Evolutionary conservation across 208 protist species (phyloP).

Genomic region (Hexamita inflata): DNA sequence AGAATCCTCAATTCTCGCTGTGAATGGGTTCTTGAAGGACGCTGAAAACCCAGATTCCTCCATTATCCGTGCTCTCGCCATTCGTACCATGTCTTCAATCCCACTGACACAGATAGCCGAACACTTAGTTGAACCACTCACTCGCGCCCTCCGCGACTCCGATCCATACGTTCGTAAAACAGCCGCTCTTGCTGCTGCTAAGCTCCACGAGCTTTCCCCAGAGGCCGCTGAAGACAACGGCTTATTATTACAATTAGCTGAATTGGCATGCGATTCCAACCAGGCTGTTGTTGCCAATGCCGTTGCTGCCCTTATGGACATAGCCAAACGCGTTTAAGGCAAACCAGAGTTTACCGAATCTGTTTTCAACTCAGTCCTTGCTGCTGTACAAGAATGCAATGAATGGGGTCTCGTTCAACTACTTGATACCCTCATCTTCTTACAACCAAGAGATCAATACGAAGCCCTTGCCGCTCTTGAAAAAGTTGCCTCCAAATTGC

Average conservation of each 20-base stretch:
- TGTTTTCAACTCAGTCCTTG: constrained; percentile 31
- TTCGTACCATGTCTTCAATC: constrained; percentile 94
- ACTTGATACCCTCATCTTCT: constrained; percentile 32
- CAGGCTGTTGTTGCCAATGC: constrained; percentile 77
- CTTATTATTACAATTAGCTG: constrained; percentile 53
- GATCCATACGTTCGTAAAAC: constrained; percentile 93
- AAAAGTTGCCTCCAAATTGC: constrained; percentile 74
- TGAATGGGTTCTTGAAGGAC: constrained; percentile 62
- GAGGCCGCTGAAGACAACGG: constrained; percentile 64
- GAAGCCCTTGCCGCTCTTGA: constrained; percentile 70
- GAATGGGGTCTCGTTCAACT: constrained; percentile 91
- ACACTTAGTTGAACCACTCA: constrained; percentile 78
- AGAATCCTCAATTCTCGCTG: constrained; percentile 83
- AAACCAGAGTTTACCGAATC: neutral
- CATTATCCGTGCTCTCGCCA: constrained; percentile 80
- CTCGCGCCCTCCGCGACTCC: constrained; percentile 66
- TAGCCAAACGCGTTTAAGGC: constrained; percentile 36
- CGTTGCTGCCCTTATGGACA: constrained; percentile 79
- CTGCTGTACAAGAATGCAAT: constrained; percentile 20
- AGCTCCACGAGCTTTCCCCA: constrained; percentile 82
- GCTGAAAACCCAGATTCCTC: constrained; percentile 68
- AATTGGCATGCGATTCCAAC: constrained; percentile 76
- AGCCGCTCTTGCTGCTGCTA: constrained; percentile 79
- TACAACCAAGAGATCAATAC: constrained; percentile 46
- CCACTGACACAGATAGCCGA: constrained; percentile 83